These are phyloP conservation scores for Mycena vulgaris DNA, from an alignment of 768 basidiomycete species.

Conservation along the genomic window DNA sequence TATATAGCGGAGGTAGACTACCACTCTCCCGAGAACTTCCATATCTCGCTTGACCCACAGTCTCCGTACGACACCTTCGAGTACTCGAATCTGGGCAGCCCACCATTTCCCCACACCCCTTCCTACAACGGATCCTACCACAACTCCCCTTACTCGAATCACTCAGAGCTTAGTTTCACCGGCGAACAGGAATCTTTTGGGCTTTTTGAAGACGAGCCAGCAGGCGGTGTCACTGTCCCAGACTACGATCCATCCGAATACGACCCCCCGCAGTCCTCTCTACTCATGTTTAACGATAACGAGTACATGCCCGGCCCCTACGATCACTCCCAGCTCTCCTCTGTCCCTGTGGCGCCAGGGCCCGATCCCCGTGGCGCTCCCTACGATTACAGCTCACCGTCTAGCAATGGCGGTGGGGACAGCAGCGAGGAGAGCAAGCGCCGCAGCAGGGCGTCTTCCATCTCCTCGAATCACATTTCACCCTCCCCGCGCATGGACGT, in stretches of 20 bases:
- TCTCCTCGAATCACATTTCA: conserved; percentile 70
- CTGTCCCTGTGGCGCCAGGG: conserved; percentile 56
- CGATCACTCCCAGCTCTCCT: conserved; percentile 53
- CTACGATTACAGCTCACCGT: conserved; percentile 77
- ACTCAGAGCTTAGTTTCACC: conserved; percentile 76
- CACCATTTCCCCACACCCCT: conserved; percentile 63
- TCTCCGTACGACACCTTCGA: conserved; percentile 37
- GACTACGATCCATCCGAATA: conserved; percentile 85
- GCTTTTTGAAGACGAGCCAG: conserved; percentile 65
- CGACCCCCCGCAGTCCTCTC: conserved; percentile 69
- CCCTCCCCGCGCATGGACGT: conserved; percentile 73
- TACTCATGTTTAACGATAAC: conserved; percentile 73
- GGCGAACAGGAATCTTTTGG: conserved; percentile 64
- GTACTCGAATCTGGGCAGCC: conserved; percentile 32
- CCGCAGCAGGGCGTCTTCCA: conserved; percentile 76
- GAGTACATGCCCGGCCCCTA: conserved; percentile 62
- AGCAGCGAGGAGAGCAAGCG: conserved; percentile 60
- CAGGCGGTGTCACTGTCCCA: conserved; percentile 43
- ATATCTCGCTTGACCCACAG: conserved; percentile 39
- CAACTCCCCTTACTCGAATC: conserved; percentile 77
- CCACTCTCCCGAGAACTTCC: conserved; percentile 42
- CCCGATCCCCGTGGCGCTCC: conserved; percentile 54
- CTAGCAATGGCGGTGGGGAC: conserved; percentile 63
- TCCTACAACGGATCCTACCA: conserved; percentile 79
- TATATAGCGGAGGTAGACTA: conserved; percentile 45